A percentile compares a stretch with the other conserved stretches of the same genome.
Evolutionary conservation across 768 basidiomycete species (phyloP).

Genomic region (Macrolepiota fuliginosa): DNA sequence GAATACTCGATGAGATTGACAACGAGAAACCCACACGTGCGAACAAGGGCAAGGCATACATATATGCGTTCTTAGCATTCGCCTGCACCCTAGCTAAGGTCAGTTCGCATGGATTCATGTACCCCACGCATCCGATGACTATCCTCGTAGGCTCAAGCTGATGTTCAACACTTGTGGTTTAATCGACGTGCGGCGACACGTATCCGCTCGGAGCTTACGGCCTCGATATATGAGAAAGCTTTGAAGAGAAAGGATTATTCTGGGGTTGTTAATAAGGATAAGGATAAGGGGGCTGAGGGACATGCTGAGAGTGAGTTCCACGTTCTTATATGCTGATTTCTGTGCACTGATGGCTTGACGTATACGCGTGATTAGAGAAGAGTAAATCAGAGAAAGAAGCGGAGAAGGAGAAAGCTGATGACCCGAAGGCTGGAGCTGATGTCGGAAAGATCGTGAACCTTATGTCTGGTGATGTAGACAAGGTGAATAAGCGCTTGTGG

Average conservation of each 20-base stretch:
- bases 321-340: not conserved
- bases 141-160: constrained; percentile 49
- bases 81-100: constrained; percentile 56
- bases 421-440: constrained; percentile 77
- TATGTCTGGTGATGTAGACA: constrained; percentile 79
- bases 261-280: constrained; percentile 60
- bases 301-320: not conserved
- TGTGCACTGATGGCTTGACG: not conserved
- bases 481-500: constrained; percentile 26
- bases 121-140: not conserved
- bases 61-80: constrained; percentile 79
- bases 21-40: constrained; percentile 12
- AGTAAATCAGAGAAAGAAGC: constrained; percentile 32
- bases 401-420: constrained; percentile 39
- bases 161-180: constrained; percentile 78
- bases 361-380: constrained; percentile 18
- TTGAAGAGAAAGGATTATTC: constrained; percentile 82
- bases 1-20: constrained; percentile 59
- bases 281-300: constrained; percentile 27
- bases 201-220: constrained; percentile 78
- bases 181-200: constrained; percentile 74
- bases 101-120: not conserved
- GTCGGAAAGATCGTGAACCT: constrained; percentile 88
- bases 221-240: constrained; percentile 85
- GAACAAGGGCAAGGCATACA: constrained; percentile 61